phyloP scores from a whole-genome alignment of 2,329 filamentous ascomycete species.

The Colletotrichum australisinense region DNA sequence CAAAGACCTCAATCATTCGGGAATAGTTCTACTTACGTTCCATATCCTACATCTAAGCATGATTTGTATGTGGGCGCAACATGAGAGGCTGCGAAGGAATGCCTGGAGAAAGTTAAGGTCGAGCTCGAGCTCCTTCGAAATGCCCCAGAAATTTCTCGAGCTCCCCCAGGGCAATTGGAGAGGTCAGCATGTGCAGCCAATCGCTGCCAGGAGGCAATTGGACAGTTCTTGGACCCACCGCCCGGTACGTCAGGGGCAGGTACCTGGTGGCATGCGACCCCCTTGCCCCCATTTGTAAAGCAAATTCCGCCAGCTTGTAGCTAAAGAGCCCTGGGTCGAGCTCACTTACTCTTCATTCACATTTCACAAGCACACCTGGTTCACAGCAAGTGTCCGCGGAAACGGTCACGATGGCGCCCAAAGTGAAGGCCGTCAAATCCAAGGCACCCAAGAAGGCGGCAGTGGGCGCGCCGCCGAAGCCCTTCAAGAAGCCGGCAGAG shows the following conservation, averaged over 20 bases:
- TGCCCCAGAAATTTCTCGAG: conserved; percentile 22
- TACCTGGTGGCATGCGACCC: conserved; percentile 4
- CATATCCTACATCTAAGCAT: conserved; percentile 58
- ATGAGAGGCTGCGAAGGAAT: conserved; percentile 15
- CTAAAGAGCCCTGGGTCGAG: background rate
- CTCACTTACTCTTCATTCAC: background rate
- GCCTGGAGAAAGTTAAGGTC: background rate
- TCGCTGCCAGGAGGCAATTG: conserved; percentile 5
- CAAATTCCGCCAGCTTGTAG: conserved; percentile 14
- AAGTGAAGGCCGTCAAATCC: conserved; percentile 44
- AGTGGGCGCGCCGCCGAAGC: conserved; percentile 61
- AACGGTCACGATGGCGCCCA: conserved; percentile 42
- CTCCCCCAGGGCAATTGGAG: conserved; percentile 1
- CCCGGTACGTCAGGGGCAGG: background rate
- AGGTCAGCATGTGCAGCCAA: background rate
- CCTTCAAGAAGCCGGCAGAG: conserved; percentile 75
- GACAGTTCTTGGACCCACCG: background rate
- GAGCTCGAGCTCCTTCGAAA: background rate
- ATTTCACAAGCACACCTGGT: background rate
- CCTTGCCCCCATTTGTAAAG: conserved; percentile 7
- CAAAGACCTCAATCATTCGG: no score
- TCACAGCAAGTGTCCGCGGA: background rate
- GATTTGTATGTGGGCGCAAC: conserved; percentile 29
- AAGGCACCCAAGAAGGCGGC: conserved; percentile 40
- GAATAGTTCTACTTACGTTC: conserved; percentile 46